Conservation (phyloP, 2,329 filamentous ascomycete species). For the Aphanoascus verrucosus region DNA sequence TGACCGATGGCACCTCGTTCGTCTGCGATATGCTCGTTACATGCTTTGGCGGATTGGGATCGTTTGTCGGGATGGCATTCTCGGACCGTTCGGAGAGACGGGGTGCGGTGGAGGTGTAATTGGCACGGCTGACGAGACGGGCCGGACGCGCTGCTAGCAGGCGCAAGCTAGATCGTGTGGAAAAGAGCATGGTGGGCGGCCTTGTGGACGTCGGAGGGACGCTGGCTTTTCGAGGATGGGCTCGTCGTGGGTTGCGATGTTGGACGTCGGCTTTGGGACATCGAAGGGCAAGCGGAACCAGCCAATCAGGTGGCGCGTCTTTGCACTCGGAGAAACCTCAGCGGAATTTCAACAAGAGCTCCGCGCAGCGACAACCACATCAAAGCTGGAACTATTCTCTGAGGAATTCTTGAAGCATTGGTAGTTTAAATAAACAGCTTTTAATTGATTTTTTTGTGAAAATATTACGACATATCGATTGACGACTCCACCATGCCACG, state of each 20-base stretch:
- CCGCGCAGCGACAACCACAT: too few species aligned
- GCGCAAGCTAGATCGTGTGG: constrained; percentile 38
- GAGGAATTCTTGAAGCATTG: background rate
- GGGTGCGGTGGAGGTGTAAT: constrained; percentile 37
- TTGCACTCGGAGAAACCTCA: background rate
- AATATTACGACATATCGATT: background rate
- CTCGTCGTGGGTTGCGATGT: constrained; percentile 10
- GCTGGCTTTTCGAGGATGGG: background rate
- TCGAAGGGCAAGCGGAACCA: constrained; percentile 1
- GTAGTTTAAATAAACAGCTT: too few species aligned
- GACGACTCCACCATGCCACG: constrained; percentile 12
- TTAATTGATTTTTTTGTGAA: too few species aligned
- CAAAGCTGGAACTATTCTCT: background rate
- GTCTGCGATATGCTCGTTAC: constrained; percentile 47
- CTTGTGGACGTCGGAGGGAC: constrained; percentile 9
- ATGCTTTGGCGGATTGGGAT: constrained; percentile 43
- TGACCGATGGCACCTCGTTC: constrained; percentile 46
- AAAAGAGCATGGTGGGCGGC: constrained; percentile 36
- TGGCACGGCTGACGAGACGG: constrained; percentile 25
- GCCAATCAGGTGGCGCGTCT: constrained; percentile 1
- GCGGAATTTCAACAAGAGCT: background rate
- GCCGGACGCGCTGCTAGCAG: constrained; percentile 31
- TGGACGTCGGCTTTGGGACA: background rate
- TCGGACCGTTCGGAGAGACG: constrained; percentile 25
- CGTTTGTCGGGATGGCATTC: constrained; percentile 43